Evolutionary conservation across 306 rosid species (phyloP).

Genomic region (Ceratonia siliqua): DNA sequence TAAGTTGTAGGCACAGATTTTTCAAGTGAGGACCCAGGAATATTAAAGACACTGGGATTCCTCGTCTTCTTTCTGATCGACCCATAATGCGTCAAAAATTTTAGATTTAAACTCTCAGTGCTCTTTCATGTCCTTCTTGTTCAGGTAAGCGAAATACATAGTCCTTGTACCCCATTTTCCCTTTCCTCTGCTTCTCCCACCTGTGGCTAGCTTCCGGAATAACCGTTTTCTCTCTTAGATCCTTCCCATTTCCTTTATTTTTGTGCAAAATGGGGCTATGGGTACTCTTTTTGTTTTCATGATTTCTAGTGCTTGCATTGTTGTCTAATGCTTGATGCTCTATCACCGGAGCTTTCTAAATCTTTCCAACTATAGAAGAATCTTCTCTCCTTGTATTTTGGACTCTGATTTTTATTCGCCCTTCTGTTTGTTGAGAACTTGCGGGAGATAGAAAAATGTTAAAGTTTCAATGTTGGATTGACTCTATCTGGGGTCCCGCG

Average conservation of each 20-base stretch:
- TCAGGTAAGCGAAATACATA: conserved; percentile 9
- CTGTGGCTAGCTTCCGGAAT: neutral
- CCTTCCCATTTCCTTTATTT: conserved; percentile 8
- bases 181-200: neutral
- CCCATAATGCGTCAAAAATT: conserved; percentile 18
- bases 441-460: too few relatives aligned
- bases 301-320: neutral
- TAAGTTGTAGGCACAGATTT: conserved; percentile 31
- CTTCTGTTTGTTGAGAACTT: conserved; percentile 14
- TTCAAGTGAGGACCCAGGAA: conserved; percentile 17
- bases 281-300: neutral
- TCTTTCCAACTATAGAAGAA: neutral
- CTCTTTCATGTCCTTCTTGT: neutral
- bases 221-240: conserved; percentile 7
- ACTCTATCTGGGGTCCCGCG: neutral
- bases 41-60: neutral
- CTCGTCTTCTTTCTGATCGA: conserved; percentile 12
- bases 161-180: neutral
- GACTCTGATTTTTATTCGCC: conserved; percentile 3
- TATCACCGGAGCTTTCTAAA: neutral
- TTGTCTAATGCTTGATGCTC: neutral
- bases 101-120: conserved; percentile 17
- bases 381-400: neutral
- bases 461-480: conserved; percentile 5
- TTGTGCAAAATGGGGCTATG: conserved; percentile 2